Evolutionary conservation across 164 flowering plant species (phyloP), one percentile per base, ranked within the genome.

Genomic region (Liriodendron chinense): DNA sequence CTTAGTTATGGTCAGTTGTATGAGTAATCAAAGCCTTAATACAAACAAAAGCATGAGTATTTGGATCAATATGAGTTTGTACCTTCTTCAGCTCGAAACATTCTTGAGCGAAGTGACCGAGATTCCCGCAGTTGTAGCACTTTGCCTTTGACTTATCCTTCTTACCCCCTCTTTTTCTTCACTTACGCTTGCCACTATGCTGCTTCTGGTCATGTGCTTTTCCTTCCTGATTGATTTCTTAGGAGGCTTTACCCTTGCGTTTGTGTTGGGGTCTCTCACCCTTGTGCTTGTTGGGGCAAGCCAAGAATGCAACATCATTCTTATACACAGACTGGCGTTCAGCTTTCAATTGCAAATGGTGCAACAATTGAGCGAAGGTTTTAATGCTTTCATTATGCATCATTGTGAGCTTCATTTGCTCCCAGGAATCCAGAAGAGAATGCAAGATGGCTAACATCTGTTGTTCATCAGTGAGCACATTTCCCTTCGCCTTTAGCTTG

Each of bases 351-450:
- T 65, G 34, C 2, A 77, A 0, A 72, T 34, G 68, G 59, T 7
- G 47, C 20, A 6, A 6, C 3, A 59, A 16, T 28, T 77, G 47
- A 14, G 1, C 13, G 0, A 72, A 43, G 16, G 47, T 59, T 22
- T 65, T 72, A 12, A 72, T 57, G 24, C 57, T 72, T 34, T 72
- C 79, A 66, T 77, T 68, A 7, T 72, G 68, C 1, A 67, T 72
- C 16, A 77, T 7, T 1, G 1, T 23, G 9, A 50, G 23, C 34
- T 67, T 65, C 72, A 65, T 34, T 0, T 49, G 21, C 4, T 57
- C 76, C 72, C 72, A 77, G 14, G 21, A 13, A 13, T 26, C 24
- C 3, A 65, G 22, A 1, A 72, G 48, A 7, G 65, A 72, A 2
- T 48, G 7, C 2, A 72, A 3, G 0, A 72, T 9, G 3, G 57